These are phyloP conservation scores for Talaromyces liani DNA, from an alignment of 495 filamentous ascomycete species.

Conservation along the genomic window DNA sequence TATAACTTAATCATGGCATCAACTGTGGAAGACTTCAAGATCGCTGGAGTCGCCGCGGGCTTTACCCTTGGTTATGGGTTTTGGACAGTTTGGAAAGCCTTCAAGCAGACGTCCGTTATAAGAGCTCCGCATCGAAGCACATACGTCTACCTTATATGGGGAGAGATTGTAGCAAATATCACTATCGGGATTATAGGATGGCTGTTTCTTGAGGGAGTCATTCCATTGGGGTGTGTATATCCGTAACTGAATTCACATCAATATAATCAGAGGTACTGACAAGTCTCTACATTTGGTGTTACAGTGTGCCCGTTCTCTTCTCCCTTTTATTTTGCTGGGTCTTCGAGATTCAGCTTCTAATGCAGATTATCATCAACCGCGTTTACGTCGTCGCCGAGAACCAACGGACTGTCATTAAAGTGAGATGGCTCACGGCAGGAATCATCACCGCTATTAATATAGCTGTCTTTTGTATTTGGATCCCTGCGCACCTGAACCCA, in stretches of 20 bases:
- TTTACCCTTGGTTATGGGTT: conserved; percentile 1
- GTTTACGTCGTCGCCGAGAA: conserved; percentile 31
- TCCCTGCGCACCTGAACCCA: conserved; percentile 30
- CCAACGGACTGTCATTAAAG: conserved; percentile 12
- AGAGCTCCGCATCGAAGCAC: conserved; percentile 2
- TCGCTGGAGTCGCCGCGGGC: not conserved
- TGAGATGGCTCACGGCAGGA: conserved; percentile 35
- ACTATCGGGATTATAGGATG: conserved; percentile 28
- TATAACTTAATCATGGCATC: not conserved
- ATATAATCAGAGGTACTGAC: not conserved
- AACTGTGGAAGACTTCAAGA: not conserved
- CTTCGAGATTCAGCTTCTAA: conserved; percentile 34
- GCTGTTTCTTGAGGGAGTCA: conserved; percentile 25
- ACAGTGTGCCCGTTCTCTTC: not conserved
- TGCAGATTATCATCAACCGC: conserved; percentile 45
- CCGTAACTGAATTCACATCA: conserved; percentile 6
- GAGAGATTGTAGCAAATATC: conserved; percentile 31
- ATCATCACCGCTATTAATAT: conserved; percentile 37
- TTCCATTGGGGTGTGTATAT: conserved; percentile 10
- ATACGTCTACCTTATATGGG: conserved; percentile 36
- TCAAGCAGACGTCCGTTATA: not conserved
- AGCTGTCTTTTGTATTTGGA: conserved; percentile 42
- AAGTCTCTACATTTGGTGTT: not conserved
- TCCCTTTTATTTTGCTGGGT: conserved; percentile 19
- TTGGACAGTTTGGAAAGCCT: not conserved